Evolutionary conservation across 345 rosid genomes (phyloP), one percentile per base, ranked within the genome.

Genomic region (Eutrema japonicum): DNA sequence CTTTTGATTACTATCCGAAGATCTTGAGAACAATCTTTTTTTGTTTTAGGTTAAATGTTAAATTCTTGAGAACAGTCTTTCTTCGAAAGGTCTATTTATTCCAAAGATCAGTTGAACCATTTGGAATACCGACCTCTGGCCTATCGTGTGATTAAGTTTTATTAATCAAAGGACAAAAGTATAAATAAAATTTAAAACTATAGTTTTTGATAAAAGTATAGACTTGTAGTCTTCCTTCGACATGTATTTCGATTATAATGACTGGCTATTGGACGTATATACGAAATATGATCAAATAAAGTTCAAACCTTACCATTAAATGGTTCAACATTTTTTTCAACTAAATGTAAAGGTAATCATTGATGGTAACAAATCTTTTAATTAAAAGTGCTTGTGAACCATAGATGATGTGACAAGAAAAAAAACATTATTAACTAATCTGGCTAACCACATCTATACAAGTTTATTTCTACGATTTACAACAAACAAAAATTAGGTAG

Each of bases 401-500:
- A 41, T 6, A 61, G 1, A 12, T 22, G 26, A 22, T 26, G 35
- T 41, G 65, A 11, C 49, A 42, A 58, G 8, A 41, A 26, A 7
- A 22, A n/a, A 11, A 18, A 9, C 55, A 42, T 33, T 63, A 27
- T 65, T 56, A 27, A 48, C 46, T 61, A 30, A 36, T 26, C 63
- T 29, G 5, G 29, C 6, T 53, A 74, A 66, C 33, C 54, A 8
- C 68, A 49, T 14, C 51, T 75, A 11, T 75, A 68, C 74, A 76
- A 54, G 50, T 53, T 76, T 70, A 70, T 55, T 76, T 63, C 16
- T 45, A 53, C 13, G 18, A 62, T 75, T 61, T 75, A 76, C 79
- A 70, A 40, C 51, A 64, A 64, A 61, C 75, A 62, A 70, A 22
- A 70, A 70, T 37, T 76, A 70, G 46, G 14, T 57, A 8, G 51